Evolutionary conservation across 2,329 filamentous ascomycete species (phyloP).

Genomic region (Apiospora phragmitis): DNA sequence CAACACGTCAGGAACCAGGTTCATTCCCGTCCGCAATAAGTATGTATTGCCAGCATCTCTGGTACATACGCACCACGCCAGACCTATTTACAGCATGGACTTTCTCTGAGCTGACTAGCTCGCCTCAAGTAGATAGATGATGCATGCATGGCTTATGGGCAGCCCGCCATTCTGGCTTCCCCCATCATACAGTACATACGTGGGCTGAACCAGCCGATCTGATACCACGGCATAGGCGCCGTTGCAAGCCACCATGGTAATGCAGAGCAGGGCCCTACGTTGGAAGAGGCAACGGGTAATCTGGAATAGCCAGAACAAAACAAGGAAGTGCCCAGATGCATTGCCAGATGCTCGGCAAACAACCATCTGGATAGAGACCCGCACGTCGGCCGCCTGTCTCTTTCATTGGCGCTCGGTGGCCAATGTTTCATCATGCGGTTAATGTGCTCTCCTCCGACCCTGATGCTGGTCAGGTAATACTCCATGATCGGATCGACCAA

Average conservation of each 20-base stretch:
- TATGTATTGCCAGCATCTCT: conserved; percentile 2
- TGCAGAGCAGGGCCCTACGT: not conserved
- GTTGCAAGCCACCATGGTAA: not conserved
- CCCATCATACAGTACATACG: not conserved
- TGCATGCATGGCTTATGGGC: not conserved
- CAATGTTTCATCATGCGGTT: conserved; percentile 7
- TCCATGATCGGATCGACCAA: conserved; percentile 4
- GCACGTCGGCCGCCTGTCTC: not conserved
- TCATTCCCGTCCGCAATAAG: not conserved
- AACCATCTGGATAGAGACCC: not conserved
- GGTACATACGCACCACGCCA: not conserved
- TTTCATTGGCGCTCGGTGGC: not conserved
- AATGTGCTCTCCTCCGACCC: not conserved
- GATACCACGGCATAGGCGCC: conserved; percentile 4
- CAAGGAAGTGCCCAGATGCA: conserved; percentile 1
- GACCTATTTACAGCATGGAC: not conserved
- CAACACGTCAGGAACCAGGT: conserved; percentile 1
- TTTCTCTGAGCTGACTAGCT: conserved; percentile 8
- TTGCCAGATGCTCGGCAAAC: not conserved
- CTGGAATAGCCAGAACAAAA: not conserved
- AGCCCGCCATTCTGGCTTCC: conserved; percentile 3
- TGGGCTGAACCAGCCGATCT: conserved; percentile 3
- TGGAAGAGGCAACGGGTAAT: not conserved
- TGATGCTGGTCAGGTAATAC: not conserved
- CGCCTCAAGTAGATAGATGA: conserved; percentile 10